A percentile compares a stretch with the other conserved stretches of the same genome.
These are phyloP conservation scores for Persicaria tinctoria DNA, from an alignment of 148 eudicot genomes.

Conservation along the genomic window DNA sequence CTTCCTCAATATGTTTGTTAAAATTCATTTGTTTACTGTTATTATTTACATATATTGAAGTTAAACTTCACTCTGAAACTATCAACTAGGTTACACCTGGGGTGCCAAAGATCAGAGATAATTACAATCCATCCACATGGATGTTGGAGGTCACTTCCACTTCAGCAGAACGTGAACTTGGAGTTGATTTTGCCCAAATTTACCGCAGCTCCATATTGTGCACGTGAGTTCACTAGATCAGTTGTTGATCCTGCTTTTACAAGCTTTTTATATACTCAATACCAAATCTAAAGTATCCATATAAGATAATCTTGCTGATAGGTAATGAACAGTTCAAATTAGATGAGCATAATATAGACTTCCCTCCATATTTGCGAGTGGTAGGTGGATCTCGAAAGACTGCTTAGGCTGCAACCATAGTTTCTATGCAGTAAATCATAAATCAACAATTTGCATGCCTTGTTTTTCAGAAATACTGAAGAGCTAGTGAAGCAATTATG, in stretches of 20 bases:
- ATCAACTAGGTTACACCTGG: slow-evolving; percentile 31
- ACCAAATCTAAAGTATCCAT: too few species aligned
- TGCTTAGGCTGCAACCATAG: too few species aligned
- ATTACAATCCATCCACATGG: slow-evolving; percentile 68
- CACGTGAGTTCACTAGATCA: slow-evolving; percentile 37
- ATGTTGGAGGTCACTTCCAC: slow-evolving; percentile 48
- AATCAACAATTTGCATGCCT: neutral
- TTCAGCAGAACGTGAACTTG: slow-evolving; percentile 33
- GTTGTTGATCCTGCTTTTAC: neutral
- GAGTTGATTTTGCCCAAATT: slow-evolving; percentile 35
- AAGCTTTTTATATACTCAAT: neutral
- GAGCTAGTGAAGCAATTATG: slow-evolving; percentile 39
- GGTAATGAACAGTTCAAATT: neutral
- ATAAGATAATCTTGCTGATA: neutral
- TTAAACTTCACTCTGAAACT: neutral
- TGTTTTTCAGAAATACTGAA: slow-evolving; percentile 39
- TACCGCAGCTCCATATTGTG: slow-evolving; percentile 40
- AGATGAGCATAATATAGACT: too few species aligned
- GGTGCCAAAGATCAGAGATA: slow-evolving; percentile 39
- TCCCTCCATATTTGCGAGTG: too few species aligned
- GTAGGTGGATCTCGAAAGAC: too few species aligned
- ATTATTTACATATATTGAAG: neutral
- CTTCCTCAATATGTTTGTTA: too few species aligned
- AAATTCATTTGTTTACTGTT: too few species aligned
- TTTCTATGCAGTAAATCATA: neutral